Evolutionary conservation across 352 stramenopile genomes (phyloP), one percentile per base, ranked within the genome.

Genomic region (Phytophthora melonis): DNA sequence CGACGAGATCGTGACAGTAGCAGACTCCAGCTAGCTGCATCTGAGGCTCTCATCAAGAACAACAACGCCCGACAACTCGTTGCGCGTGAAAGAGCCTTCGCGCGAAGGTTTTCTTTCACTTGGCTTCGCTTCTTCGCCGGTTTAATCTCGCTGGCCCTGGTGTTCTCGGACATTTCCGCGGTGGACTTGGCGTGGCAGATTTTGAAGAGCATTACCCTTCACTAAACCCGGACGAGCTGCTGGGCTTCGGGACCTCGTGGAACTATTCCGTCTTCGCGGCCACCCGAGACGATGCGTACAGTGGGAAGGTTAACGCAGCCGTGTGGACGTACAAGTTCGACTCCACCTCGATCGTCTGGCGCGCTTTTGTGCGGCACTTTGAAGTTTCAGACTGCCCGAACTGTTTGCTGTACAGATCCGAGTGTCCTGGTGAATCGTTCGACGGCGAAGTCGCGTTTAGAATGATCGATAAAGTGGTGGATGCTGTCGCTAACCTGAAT

Each of bases 301-400:
- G 18, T 34, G 23, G 55, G 0, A 60, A 53, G 11, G 6, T 39
- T 0, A 71, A 45, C 1, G 67, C 57, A 3, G 55, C 52, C 2
- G 64, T 86, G 0, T 83, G 79, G 79, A 67, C 52, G 25, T 86
- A 86, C 69, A 86, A 86, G 57, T 80, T 72, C 1, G 76, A 86
- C 16, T 80, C 76, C 2, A 83, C 74, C 4, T 86, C 79, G 0
- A 69, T 82, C 27, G 23, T 18, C 0, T 80, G 68, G 67, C 76
- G 76, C 1, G 69, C 79, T 3, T 80, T 86, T 52, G 76, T 61
- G 11, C 56, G 55, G 1, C 52, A 76, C 19, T 30, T 30, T 11
- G 9, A 10, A 1, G 27, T 83, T 3, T 4, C 36, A 0, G 50
- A 70, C 0, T 82, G 66, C 19, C 73, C 77, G 0, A 57, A 58